Evolutionary conservation across 2,329 filamentous ascomycete genomes (phyloP), one percentile per base, ranked within the genome.

Genomic region (Alternaria ventricosa): DNA sequence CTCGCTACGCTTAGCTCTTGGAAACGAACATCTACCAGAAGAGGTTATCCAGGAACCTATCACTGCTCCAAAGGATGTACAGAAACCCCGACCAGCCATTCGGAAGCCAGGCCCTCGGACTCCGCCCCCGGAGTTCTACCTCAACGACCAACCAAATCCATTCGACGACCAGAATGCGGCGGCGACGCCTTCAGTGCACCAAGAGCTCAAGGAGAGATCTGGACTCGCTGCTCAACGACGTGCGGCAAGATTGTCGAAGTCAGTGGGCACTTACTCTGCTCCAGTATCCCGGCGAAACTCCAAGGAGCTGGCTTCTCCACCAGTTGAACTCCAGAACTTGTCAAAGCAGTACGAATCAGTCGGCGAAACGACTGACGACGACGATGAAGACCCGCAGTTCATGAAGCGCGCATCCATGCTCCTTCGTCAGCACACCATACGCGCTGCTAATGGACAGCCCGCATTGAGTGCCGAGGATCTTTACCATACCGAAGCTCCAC

Each of bases 341-440:
- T 61, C 69, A 11, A 60, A 56, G 9, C 50, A 59, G 2, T 67
- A 71, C 22, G 71, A 77, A 10, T 67, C 70, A 6, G 65, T 67
- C 4, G 68, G 63, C 12, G 71, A 68, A 4, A 70, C 65, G 4
- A 71, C 47, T 4, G 60, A 69, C 15, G 74, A 76, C 49, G 74
- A 74, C 9, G 75, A 75, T 6, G 70, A 77, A 9, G 76, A 77
- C 12, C 69, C 74, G 10, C 68, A 75, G 44, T 78, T 76, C 63
- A 70, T 77, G 71, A 80, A 71, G 56, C 83, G 85, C 64, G 85
- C 85, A 5, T 75, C 74, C 1, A 67, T 72, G 65, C 58, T 80
- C 11, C 65, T 77, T 70, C 78, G 76, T 46, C 73, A 77, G 41
- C 75, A 79, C 27, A 79, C 76, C 65, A 47, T 74, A 3, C 60